phyloP scores from a whole-genome alignment of 768 basidiomycete species.

The Podaxis pistillaris region DNA sequence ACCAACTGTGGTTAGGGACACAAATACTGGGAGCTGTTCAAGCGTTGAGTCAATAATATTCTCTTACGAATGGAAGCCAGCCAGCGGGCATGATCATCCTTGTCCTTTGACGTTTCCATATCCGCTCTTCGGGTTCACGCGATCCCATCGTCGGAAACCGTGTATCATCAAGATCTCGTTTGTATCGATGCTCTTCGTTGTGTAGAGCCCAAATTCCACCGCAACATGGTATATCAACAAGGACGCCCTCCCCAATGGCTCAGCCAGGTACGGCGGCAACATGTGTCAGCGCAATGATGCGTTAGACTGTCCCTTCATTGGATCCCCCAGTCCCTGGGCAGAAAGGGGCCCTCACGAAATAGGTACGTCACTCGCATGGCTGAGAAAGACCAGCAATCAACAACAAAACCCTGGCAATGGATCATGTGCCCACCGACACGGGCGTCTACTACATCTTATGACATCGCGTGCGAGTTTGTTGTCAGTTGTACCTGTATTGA shows the following conservation, averaged over 20 bases:
- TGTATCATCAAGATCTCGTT: neutral
- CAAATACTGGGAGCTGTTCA: neutral
- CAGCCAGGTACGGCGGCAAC: constrained; percentile 8
- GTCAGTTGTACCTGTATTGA: neutral
- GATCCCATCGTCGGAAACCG: neutral
- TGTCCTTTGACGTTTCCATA: constrained; percentile 4
- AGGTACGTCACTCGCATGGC: constrained; percentile 9
- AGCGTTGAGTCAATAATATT: neutral
- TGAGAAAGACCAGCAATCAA: neutral
- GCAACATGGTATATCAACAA: neutral
- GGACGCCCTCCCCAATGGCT: neutral
- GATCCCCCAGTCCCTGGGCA: neutral
- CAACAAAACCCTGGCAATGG: neutral
- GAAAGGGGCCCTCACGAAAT: neutral
- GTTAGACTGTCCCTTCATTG: neutral
- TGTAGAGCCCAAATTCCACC: neutral
- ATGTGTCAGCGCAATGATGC: neutral
- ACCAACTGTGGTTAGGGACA: neutral
- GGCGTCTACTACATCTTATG: neutral
- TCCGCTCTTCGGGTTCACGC: constrained; percentile 3
- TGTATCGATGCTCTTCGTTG: neutral
- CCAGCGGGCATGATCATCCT: neutral
- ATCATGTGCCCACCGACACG: neutral
- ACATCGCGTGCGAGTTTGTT: neutral
- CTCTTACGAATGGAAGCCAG: neutral